A percentile compares a stretch with the other conserved stretches of the same genome.
phyloP scores from a whole-genome alignment of 495 filamentous ascomycete species.

The Penicillium cataractarum region DNA sequence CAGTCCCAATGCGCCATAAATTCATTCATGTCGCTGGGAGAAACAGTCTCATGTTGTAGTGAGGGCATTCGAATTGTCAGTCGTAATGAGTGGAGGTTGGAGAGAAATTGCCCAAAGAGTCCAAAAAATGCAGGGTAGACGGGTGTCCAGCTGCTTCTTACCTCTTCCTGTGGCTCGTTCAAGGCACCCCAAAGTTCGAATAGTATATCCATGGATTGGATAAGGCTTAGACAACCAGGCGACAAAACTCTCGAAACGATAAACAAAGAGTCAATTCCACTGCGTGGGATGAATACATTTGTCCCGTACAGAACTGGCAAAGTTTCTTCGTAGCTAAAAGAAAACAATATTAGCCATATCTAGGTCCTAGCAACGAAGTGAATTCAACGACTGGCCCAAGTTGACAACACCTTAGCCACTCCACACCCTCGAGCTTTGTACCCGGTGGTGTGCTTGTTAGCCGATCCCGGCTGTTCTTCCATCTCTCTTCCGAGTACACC shows the following conservation, averaged over 20 bases:
- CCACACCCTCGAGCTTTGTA: constrained; percentile 14
- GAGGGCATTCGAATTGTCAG: not conserved
- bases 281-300: constrained; percentile 16
- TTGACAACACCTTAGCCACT: constrained; percentile 25
- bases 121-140: constrained; percentile 1
- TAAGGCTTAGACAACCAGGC: constrained; percentile 8
- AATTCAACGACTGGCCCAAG: constrained; percentile 16
- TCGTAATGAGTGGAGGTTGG: not conserved
- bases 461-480: not conserved
- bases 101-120: not conserved
- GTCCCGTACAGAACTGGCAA: constrained; percentile 21
- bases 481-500: not conserved
- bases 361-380: not conserved
- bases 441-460: not conserved
- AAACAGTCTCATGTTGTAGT: not conserved
- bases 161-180: not conserved
- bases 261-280: constrained; percentile 14
- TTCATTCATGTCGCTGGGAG: not conserved
- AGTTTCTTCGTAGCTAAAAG: constrained; percentile 22
- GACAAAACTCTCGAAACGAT: constrained; percentile 15
- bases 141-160: not conserved
- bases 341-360: constrained; percentile 3
- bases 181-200: not conserved
- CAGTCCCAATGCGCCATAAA: not conserved
- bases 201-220: constrained; percentile 14